These are phyloP conservation scores for Lupinus albus DNA, from an alignment of 306 rosid genomes.

Conservation along the genomic window DNA sequence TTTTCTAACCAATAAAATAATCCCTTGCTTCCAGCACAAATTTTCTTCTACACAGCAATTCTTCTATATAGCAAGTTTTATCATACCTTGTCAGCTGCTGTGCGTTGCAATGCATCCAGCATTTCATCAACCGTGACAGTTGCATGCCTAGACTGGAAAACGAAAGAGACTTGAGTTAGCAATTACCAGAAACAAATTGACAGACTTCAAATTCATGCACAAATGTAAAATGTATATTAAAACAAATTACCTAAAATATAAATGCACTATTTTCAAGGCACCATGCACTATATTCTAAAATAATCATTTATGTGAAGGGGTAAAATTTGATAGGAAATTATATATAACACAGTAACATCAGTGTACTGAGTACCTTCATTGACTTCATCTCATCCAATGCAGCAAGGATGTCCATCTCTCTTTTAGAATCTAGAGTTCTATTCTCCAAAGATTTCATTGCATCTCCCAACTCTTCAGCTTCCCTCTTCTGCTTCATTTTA, in stretches of 20 bases:
- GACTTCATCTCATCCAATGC: slow-evolving; percentile 98
- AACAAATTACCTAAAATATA: background rate
- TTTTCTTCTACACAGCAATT: slow-evolving; percentile 3
- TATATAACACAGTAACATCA: background rate
- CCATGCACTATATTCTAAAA: slow-evolving; percentile 14
- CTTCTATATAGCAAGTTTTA: background rate
- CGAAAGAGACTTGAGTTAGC: slow-evolving; percentile 30
- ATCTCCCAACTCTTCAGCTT: slow-evolving; percentile 85
- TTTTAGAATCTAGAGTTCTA: slow-evolving; percentile 85
- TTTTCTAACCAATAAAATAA: background rate
- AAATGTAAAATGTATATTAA: background rate
- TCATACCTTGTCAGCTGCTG: slow-evolving; percentile 63
- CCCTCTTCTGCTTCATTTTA: slow-evolving; percentile 53
- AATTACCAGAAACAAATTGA: background rate
- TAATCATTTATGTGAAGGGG: background rate
- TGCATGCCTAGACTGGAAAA: slow-evolving; percentile 88
- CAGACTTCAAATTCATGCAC: background rate
- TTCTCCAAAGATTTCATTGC: slow-evolving; percentile 87
- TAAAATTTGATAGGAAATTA: slow-evolving; percentile 1
- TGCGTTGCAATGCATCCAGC: slow-evolving; percentile 79
- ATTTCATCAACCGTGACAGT: slow-evolving; percentile 82
- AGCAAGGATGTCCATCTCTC: slow-evolving; percentile 73
- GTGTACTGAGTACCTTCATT: slow-evolving; percentile 63
- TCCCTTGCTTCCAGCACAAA: slow-evolving; percentile 15
- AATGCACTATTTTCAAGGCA: background rate